Base-by-base conservation (phyloP, 495 filamentous ascomycete genomes). In the Neurospora discreta region DNA sequence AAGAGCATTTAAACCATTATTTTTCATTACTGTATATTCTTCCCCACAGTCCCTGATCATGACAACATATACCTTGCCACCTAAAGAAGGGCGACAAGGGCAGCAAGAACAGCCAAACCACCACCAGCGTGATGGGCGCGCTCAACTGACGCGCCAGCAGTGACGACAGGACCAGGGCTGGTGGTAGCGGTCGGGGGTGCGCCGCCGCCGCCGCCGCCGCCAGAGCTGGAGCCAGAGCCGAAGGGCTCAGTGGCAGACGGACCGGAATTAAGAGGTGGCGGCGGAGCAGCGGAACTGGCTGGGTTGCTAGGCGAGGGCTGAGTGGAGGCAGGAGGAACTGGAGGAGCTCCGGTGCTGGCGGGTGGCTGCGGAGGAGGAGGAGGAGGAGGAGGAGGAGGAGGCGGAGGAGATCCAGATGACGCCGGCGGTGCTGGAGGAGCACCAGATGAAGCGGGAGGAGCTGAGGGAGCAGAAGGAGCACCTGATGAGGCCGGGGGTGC, bases 51-150 rank as follows among this genome's bases (percentile, higher is more conserved):
- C 26, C 1, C 26, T 33, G 6, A n/a, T 33, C 52, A 65, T 65
- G 23, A 69, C 33, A 4, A 16, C 20, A 23, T 68, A 10, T 39
- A n/a, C 11, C 58, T 26, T 16, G 5, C 23, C 8, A 0, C 20
- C 71, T 72, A 80, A 26, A 83, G 72, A 39, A 80, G 75, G 52
- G 77, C 81, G 58, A 76, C 77, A 39, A 76, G 77, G 23, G 75
- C 71, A 46, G 78, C 81, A 42, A 80, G 71, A 71, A 73, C 81
- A 39, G 77, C 80, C 42, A 83, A 69, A 40, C 76, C 78, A n/a
- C 75, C 78, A 41, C 80, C 81, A 20, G 77, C 81, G 26, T 60
- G 52, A 60, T 60, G 52, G 11, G 26, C 26, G 39, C 74, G 69
- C 69, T 82, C 74, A 18, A 68, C 71, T 10, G 73, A 71, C 3